A percentile compares a stretch with the other conserved stretches of the same genome.
phyloP scores from a whole-genome alignment of 2,329 filamentous ascomycete species.

The Fusarium buxicola region DNA sequence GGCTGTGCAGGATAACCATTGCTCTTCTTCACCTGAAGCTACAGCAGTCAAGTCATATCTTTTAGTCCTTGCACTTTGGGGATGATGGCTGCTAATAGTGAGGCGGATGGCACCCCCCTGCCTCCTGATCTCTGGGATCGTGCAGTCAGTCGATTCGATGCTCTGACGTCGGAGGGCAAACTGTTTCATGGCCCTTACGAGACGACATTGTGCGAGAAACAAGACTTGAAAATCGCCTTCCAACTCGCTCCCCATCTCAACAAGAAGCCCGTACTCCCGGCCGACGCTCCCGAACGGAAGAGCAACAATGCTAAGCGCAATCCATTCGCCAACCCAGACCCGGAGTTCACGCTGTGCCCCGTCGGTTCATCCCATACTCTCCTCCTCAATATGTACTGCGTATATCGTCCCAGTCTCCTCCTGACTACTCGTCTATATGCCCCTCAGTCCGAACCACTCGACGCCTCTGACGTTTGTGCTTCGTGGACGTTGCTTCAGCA shows the following conservation, averaged over 20 bases:
- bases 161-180: not conserved
- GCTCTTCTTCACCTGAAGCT: too few relatives aligned
- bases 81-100: too few relatives aligned
- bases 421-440: not conserved
- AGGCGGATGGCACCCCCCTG: too few relatives aligned
- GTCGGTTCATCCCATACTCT: not conserved
- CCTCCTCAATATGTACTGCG: conserved; percentile 2
- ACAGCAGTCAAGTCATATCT: too few relatives aligned
- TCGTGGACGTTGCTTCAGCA: not conserved
- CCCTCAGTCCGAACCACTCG: not conserved
- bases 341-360: not conserved
- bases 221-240: not conserved
- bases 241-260: not conserved
- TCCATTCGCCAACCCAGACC: not conserved
- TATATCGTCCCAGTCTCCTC: not conserved
- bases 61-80: too few relatives aligned
- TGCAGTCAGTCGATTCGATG: not conserved
- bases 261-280: not conserved
- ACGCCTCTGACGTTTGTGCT: not conserved
- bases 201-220: not conserved
- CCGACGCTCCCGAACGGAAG: not conserved
- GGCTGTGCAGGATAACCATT: too few relatives aligned
- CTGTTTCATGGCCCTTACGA: not conserved
- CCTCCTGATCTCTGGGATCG: not conserved
- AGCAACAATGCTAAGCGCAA: not conserved